Evolutionary conservation across 352 stramenopile genomes (phyloP).

Genomic region (Phytophthora fragariae): DNA sequence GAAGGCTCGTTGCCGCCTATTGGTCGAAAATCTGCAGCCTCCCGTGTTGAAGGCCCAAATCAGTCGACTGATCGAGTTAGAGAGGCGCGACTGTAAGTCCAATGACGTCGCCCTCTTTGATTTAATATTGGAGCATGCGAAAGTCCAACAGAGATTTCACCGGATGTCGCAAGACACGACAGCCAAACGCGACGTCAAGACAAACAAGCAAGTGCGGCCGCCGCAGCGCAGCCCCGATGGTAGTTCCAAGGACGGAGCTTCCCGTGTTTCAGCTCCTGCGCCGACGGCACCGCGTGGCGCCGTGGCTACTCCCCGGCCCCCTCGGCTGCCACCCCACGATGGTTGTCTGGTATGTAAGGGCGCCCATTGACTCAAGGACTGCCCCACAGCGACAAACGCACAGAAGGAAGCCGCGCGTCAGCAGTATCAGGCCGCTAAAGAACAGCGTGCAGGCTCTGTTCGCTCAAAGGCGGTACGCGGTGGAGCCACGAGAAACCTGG

Average conservation of each 20-base stretch:
- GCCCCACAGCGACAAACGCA: background rate
- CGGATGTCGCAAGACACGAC: background rate
- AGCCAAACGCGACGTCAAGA: background rate
- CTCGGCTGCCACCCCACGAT: background rate
- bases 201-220: too few relatives aligned
- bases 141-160: conserved; percentile 3
- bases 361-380: background rate
- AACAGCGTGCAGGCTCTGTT: background rate
- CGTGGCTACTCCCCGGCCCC: background rate
- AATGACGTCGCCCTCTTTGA: conserved; percentile 13
- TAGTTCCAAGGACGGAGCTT: too few relatives aligned
- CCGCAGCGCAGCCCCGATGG: background rate
- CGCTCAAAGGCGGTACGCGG: background rate
- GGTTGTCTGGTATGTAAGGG: conserved; percentile 8
- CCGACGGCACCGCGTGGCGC: too few relatives aligned
- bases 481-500: too few relatives aligned
- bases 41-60: background rate
- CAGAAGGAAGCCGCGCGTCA: background rate
- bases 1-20: conserved; percentile 5
- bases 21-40: conserved; percentile 9
- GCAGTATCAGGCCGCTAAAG: background rate
- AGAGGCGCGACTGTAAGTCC: conserved; percentile 2
- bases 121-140: conserved; percentile 14
- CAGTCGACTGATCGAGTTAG: background rate
- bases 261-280: too few relatives aligned